These are phyloP conservation scores for Fagopyrum homotropicum DNA, from an alignment of 148 eudicot genomes.

Conservation along the genomic window DNA sequence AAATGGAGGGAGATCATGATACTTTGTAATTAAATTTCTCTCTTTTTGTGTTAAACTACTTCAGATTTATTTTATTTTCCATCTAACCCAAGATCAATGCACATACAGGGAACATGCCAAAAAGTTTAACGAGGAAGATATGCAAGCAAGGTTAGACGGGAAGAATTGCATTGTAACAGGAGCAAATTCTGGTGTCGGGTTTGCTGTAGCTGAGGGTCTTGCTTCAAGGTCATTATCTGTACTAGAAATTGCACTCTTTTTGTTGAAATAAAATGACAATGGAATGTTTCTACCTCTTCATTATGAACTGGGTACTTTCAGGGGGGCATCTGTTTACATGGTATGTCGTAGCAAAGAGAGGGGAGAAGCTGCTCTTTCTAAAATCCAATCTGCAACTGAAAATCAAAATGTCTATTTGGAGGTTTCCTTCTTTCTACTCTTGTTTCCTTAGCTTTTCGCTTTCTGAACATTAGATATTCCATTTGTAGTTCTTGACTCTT, in stretches of 20 bases:
- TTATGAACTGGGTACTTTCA: slow-evolving; percentile 20
- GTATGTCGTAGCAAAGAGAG: slow-evolving; percentile 89
- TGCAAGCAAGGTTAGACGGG: slow-evolving; percentile 56
- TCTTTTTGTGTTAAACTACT: neutral
- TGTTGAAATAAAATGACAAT: neutral
- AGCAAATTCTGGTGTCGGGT: slow-evolving; percentile 94
- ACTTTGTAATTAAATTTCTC: neutral
- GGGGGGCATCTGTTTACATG: slow-evolving; percentile 90
- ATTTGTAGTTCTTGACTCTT: slow-evolving; percentile 15
- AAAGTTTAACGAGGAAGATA: slow-evolving; percentile 68
- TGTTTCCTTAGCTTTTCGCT: neutral
- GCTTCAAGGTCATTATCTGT: slow-evolving; percentile 63
- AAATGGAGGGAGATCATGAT: neutral
- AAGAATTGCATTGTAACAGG: slow-evolving; percentile 92
- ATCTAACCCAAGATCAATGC: neutral
- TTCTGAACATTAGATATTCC: neutral
- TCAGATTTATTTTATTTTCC: neutral
- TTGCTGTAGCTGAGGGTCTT: slow-evolving; percentile 80
- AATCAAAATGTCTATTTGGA: slow-evolving; percentile 76
- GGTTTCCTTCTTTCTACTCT: slow-evolving; percentile 30
- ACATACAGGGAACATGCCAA: slow-evolving; percentile 70
- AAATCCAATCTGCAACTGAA: slow-evolving; percentile 64
- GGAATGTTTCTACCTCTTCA: neutral
- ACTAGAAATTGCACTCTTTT: neutral
- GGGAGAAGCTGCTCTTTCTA: slow-evolving; percentile 78